Conservation (phyloP, 2,329 filamentous ascomycete genomes). For the Phyllosticta citribraziliensis region DNA sequence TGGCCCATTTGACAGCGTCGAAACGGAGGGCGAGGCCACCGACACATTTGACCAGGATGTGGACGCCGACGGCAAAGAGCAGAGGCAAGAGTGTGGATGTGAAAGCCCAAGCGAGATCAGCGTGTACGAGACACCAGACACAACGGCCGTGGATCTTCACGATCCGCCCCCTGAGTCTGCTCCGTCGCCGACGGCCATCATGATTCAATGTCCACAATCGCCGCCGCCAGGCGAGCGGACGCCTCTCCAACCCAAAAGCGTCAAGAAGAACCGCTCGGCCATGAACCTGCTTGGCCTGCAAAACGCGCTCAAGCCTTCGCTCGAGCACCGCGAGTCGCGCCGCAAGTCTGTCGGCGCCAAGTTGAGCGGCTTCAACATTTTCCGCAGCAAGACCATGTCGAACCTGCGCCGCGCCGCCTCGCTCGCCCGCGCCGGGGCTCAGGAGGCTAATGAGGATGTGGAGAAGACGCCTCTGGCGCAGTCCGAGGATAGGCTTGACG, state of each 20-base stretch:
- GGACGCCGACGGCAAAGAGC: background rate
- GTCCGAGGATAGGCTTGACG: background rate
- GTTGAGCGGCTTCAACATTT: background rate
- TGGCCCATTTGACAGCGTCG: background rate
- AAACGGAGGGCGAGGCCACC: background rate
- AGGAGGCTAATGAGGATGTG: background rate
- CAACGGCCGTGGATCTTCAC: background rate
- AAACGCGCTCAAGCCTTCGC: background rate
- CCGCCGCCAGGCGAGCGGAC: background rate
- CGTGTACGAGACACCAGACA: background rate
- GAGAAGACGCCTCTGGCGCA: background rate
- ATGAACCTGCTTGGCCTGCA: background rate
- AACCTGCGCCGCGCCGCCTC: constrained; percentile 13
- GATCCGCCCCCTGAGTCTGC: background rate
- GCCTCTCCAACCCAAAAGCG: background rate
- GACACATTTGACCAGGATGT: background rate
- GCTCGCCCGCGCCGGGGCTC: background rate
- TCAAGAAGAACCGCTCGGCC: background rate
- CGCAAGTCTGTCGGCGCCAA: background rate
- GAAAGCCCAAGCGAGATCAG: background rate
- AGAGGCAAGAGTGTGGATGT: background rate
- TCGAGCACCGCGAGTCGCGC: background rate
- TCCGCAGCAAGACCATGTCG: constrained; percentile 24
- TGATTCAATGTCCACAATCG: background rate
- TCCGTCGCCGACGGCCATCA: background rate